Evolutionary conservation across 352 stramenopile species (phyloP), one percentile per base, ranked within the genome.

Genomic region (Pythium volutum): DNA sequence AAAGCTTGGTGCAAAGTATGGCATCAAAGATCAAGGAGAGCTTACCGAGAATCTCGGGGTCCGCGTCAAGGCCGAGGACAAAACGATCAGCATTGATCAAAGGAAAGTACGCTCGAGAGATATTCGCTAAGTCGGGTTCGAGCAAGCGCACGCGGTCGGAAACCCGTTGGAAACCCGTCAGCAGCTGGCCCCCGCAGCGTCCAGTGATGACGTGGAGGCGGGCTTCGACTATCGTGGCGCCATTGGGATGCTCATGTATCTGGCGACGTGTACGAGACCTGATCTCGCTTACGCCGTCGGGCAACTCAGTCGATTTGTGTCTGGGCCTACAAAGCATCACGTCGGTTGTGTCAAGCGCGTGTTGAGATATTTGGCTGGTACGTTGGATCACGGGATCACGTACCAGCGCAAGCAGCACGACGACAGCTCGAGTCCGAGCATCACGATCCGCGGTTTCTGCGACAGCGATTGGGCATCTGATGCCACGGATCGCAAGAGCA

Each of bases 191-290:
- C 48, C 48, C 9, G 48, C 48, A 1, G 4, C 9, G 10, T 23
- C 6, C 3, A 27, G 55, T 54, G 26, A 41, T 4, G 15, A 61
- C 55, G 39, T 46, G 12, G 31, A 61, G 23, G 42, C 31, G 8
- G 57, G 5, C 6, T 67, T 67, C 29, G 51, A 67, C 20, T 75
- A 70, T 46, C 43, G 61, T 16, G 54, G 59, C 12, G 22, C 58
- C 1, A 33, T 74, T 9, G 63, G 56, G 11, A 64, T 55, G 47
- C 46, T 70, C 11, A 70, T 77, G 71, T 75, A 73, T 33, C 41
- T 75, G 16, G 60, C 59, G 0, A 73, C 71, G 16, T 60, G 50
- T 25, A 75, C 52, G 3, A n/a, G 62, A 15, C 59, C 63, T 12
- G 70, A 74, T 29, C 25, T 72, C 0, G 62, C 66, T 4, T 77